Conservation (phyloP, 129 eudicot genomes). For the Escallonia herrerae region DNA sequence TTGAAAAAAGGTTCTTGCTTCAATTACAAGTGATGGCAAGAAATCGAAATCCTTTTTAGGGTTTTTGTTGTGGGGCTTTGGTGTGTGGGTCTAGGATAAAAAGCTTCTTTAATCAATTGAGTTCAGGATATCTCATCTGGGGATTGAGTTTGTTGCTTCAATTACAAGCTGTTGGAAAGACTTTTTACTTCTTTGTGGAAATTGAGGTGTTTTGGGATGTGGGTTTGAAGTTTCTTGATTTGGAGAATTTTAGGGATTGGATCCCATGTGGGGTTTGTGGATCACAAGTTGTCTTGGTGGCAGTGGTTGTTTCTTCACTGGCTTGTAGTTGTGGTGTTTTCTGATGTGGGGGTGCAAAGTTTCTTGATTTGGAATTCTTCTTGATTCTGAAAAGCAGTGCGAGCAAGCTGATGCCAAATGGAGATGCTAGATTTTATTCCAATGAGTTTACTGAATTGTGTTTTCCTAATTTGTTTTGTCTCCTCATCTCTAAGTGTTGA, state of each 20-base stretch:
- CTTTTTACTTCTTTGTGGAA: slow-evolving; percentile 18
- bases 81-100: slow-evolving; percentile 37
- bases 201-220: slow-evolving; percentile 56
- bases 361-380: neutral
- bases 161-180: slow-evolving; percentile 31
- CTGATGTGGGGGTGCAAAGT: neutral
- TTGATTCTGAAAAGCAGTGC: slow-evolving; percentile 6
- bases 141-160: slow-evolving; percentile 36
- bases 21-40: slow-evolving; percentile 51
- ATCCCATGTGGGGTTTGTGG: slow-evolving; percentile 9
- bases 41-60: neutral
- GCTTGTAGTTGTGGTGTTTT: slow-evolving; percentile 1
- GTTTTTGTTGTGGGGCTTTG: slow-evolving; percentile 14
- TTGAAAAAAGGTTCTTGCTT: slow-evolving; percentile 33
- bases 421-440: slow-evolving; percentile 3
- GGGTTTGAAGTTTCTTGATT: slow-evolving; percentile 30
- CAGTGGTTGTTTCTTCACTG: slow-evolving; percentile 17
- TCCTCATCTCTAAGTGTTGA: slow-evolving; percentile 36
- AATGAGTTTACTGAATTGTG: slow-evolving; percentile 31
- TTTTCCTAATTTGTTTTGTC: slow-evolving; percentile 30
- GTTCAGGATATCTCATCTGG: slow-evolving; percentile 3
- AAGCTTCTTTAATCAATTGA: slow-evolving; percentile 24
- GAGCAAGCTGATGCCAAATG: slow-evolving; percentile 8
- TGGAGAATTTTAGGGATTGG: slow-evolving; percentile 15
- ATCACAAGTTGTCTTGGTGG: neutral